phyloP scores from a whole-genome alignment of 2,329 filamentous ascomycete genomes.

The Fusarium euwallaceae region DNA sequence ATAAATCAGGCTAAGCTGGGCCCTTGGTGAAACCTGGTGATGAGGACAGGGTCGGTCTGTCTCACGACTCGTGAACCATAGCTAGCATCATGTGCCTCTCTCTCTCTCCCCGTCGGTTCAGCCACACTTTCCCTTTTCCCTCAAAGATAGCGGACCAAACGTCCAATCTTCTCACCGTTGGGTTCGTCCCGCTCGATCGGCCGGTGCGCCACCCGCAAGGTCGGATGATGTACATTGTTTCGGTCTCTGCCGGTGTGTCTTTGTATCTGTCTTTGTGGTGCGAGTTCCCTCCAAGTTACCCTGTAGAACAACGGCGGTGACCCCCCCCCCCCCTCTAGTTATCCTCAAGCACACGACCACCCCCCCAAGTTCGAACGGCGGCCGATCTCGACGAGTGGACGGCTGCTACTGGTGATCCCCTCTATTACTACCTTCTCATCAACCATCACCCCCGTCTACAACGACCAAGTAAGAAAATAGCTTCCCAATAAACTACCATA shows the following conservation, averaged over 20 bases:
- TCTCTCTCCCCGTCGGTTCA: background rate
- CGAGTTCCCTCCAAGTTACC: background rate
- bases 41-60: constrained; percentile 3
- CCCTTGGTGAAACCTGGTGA: constrained; percentile 2
- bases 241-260: background rate
- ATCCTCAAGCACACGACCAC: background rate
- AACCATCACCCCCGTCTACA: background rate
- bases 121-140: constrained; percentile 10
- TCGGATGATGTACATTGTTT: constrained; percentile 8
- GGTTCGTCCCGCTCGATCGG: background rate
- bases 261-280: background rate
- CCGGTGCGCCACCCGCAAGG: constrained; percentile 3
- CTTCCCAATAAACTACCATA: background rate
- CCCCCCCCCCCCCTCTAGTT: background rate
- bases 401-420: background rate
- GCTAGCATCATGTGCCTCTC: constrained; percentile 27
- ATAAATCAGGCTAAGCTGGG: background rate
- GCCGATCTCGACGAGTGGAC: background rate
- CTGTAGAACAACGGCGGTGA: constrained; percentile 2
- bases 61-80: constrained; percentile 26
- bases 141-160: constrained; percentile 18
- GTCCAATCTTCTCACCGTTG: constrained; percentile 1
- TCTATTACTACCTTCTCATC: background rate
- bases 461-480: background rate
- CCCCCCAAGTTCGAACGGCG: background rate